Percentiles rank a stretch among this genome's conserved stretches.
Conservation (phyloP, 176 grass and related monocot genomes). For the Pontederia crassipes region DNA sequence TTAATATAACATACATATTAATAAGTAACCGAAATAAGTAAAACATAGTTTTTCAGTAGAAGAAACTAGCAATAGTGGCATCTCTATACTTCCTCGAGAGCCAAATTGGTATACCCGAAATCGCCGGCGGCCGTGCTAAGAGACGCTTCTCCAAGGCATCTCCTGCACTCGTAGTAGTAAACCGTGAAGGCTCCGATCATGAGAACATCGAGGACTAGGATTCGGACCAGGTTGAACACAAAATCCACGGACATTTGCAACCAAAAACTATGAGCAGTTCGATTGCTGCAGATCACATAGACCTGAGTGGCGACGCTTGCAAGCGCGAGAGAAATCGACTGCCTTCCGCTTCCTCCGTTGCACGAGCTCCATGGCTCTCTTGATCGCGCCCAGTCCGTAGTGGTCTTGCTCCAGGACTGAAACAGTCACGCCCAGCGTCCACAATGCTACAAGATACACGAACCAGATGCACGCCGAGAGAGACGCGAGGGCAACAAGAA, state of each 20-base stretch:
- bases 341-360: slow-evolving; percentile 20
- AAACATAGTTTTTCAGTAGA: no score
- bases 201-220: neutral
- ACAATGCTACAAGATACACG: slow-evolving; percentile 4
- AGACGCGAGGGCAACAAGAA: neutral
- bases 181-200: neutral
- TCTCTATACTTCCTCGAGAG: no score
- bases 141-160: neutral
- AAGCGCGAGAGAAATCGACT: neutral
- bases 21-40: no score
- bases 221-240: neutral
- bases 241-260: neutral
- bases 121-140: neutral
- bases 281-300: neutral
- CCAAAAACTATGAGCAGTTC: neutral
- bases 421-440: slow-evolving; percentile 5
- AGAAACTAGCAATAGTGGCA: no score
- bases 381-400: slow-evolving; percentile 20
- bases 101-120: no score
- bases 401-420: slow-evolving; percentile 15
- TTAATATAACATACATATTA: no score
- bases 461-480: neutral
- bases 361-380: slow-evolving; percentile 14
- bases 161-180: slow-evolving; percentile 20
- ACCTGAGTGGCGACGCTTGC: neutral